These are phyloP conservation scores for Auriscalpium microsporum DNA, from an alignment of 768 basidiomycete species.

Conservation along the genomic window DNA sequence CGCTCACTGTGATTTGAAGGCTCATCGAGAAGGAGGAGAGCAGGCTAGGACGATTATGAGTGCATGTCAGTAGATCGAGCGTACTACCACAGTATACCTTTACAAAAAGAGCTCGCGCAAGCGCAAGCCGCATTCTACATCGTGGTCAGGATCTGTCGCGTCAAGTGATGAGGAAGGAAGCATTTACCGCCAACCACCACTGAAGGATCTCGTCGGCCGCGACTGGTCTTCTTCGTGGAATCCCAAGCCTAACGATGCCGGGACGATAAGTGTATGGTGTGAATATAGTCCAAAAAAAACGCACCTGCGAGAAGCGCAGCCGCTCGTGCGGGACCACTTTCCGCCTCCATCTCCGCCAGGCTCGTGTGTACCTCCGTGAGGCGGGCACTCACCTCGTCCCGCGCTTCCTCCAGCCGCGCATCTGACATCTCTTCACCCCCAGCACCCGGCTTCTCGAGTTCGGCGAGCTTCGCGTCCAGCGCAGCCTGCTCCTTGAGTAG, in stretches of 20 bases:
- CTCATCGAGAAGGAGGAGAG: conserved; percentile 79
- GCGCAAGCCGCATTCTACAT: conserved; percentile 84
- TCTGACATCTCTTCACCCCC: conserved; percentile 47
- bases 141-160: neutral
- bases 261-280: neutral
- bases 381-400: conserved; percentile 75
- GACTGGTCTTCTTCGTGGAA: conserved; percentile 86
- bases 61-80: neutral
- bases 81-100: conserved; percentile 42
- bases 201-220: conserved; percentile 76
- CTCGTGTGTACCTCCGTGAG: conserved; percentile 85
- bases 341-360: conserved; percentile 97
- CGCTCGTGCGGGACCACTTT: conserved; percentile 91
- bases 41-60: conserved; percentile 34
- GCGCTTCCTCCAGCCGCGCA: conserved; percentile 64
- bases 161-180: neutral
- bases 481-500: conserved; percentile 75
- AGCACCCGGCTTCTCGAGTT: conserved; percentile 55
- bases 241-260: conserved; percentile 57
- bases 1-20: conserved; percentile 91
- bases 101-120: conserved; percentile 93
- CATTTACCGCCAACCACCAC: conserved; percentile 86
- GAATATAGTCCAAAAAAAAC: conserved; percentile 1
- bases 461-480: conserved; percentile 64
- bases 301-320: conserved; percentile 80